A percentile compares a stretch with the other conserved stretches of the same genome.
Evolutionary conservation across 2,329 filamentous ascomycete species (phyloP).

Genomic region (Aspergillus sp.): DNA sequence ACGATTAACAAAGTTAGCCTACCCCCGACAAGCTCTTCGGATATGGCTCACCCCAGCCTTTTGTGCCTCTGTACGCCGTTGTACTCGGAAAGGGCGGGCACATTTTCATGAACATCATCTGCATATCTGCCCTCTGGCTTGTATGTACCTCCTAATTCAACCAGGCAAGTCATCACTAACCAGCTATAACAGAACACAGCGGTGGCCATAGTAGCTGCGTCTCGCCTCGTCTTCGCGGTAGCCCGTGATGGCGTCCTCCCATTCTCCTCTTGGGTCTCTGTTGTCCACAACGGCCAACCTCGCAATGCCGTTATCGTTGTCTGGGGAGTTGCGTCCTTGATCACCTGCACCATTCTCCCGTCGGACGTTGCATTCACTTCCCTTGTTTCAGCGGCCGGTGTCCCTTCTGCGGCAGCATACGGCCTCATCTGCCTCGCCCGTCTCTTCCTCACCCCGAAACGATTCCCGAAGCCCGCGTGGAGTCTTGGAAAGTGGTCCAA

Average conservation of each 20-base stretch:
- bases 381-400: constrained; percentile 54
- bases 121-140: constrained; percentile 53
- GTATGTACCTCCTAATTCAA: constrained; percentile 31
- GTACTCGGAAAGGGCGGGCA: constrained; percentile 58
- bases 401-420: constrained; percentile 54
- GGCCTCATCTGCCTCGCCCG: constrained; percentile 53
- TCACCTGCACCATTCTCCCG: constrained; percentile 61
- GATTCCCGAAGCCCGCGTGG: constrained; percentile 50
- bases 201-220: constrained; percentile 59
- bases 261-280: constrained; percentile 58
- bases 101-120: constrained; percentile 63
- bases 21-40: constrained; percentile 54
- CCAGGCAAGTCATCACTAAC: not conserved
- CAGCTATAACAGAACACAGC: constrained; percentile 52
- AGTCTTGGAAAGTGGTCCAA: constrained; percentile 47
- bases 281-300: constrained; percentile 57
- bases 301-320: constrained; percentile 61
- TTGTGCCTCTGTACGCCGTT: constrained; percentile 58
- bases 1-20: constrained; percentile 32
- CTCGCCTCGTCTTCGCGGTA: constrained; percentile 63
- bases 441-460: constrained; percentile 49
- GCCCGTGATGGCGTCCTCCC: constrained; percentile 62
- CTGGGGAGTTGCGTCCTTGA: constrained; percentile 53
- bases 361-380: constrained; percentile 56
- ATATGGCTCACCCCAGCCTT: constrained; percentile 58